Evolutionary conservation across 331 rosid genomes (phyloP).

Genomic region (Quercus phellos): DNA sequence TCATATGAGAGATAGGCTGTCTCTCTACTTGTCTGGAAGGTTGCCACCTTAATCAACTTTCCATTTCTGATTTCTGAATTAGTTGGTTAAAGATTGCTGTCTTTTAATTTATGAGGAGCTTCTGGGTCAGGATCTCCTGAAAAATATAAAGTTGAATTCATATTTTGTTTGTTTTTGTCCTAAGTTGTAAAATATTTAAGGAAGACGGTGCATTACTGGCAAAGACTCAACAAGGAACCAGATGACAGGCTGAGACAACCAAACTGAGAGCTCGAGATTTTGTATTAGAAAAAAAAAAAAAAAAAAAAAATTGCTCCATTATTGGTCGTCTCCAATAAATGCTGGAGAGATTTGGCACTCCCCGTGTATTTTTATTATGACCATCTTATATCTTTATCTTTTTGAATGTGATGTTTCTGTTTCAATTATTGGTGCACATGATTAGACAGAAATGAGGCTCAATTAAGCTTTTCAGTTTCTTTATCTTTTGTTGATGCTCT

Average conservation of each 20-base stretch:
- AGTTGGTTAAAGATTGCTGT: slow-evolving; percentile 13
- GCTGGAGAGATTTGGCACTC: neutral
- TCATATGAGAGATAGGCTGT: slow-evolving; percentile 52
- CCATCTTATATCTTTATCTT: neutral
- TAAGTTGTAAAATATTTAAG: slow-evolving; percentile 14
- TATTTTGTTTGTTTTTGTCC: slow-evolving; percentile 9
- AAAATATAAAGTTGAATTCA: slow-evolving; percentile 7
- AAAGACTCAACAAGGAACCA: slow-evolving; percentile 2
- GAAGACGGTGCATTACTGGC: neutral
- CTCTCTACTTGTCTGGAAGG: slow-evolving; percentile 44
- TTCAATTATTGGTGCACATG: neutral
- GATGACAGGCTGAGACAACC: slow-evolving; percentile 3
- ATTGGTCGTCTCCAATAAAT: neutral
- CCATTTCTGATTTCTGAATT: slow-evolving; percentile 7
- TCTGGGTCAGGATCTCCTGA: neutral
- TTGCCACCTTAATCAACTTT: slow-evolving; percentile 27
- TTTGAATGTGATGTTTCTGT: neutral
- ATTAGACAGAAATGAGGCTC: neutral
- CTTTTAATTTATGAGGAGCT: slow-evolving; percentile 4
- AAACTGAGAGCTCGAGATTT: neutral
- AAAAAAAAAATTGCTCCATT: neutral
- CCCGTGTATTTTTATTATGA: neutral
- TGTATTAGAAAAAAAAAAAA: neutral
- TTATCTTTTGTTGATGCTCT: neutral
- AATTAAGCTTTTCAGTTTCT: neutral